Evolutionary conservation across 2,329 filamentous ascomycete genomes (phyloP), one percentile per base, ranked within the genome.

Genomic region (Aureobasidium vineae): DNA sequence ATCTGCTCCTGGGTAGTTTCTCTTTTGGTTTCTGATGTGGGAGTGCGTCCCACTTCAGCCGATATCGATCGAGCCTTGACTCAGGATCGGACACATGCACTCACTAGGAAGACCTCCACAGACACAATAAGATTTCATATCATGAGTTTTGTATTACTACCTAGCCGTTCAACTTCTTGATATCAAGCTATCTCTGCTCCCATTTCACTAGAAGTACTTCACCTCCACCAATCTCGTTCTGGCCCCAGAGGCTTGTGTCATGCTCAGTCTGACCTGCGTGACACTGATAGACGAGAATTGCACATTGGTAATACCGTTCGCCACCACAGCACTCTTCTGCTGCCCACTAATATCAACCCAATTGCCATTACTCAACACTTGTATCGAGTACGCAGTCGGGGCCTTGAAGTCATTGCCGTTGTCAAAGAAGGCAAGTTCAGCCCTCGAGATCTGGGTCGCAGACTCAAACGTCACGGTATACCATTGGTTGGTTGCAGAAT

Each of bases 381-480:
- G 72, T 1, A 79, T 68, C 2, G 69, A 68, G 45, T 78, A 78
- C 0, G 68, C 69, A 2, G 61, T 65, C 0, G 77, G 76, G 1
- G 70, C 70, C 13, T 72, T 75, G 45, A 75, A 77, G 0, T 72
- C 72, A 0, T 59, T 65, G 2, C 69, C 69, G 40, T 78, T 71
- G 8, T 69, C 72, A 45, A 77, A 78, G 53, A 78, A 79, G 0
- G 77, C 76, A 57, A 79, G 68, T 64, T 79, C 77, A n/a, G 75
- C 73, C 49, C 74, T 72, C 31, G 69, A 72, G 5, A 72, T 70
- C 6, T 68, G 64, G 1, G 73, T 77, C 0, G 67, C 43, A 1
- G 67, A 63, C 3, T 75, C 77, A 66, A 79, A 79, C 56, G 78
- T 74, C 45, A 79, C 75, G 11, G 73, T 68, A 65, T 73, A 79